Evolutionary conservation across 805 yeast genomes (phyloP), one percentile per base, ranked within the genome.

Genomic region (Lachancea cidri): DNA sequence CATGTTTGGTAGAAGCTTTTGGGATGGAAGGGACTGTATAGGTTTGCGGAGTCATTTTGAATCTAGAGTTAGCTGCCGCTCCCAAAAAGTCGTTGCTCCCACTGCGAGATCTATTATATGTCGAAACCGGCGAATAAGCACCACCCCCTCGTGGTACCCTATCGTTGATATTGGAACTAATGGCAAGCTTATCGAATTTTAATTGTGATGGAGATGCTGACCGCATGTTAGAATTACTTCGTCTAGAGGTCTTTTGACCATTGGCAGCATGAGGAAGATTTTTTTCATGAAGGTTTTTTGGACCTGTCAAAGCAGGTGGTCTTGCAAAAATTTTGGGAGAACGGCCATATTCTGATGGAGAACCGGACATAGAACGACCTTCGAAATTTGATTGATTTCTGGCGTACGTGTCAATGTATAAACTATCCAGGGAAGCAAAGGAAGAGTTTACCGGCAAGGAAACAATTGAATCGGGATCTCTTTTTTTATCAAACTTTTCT

Each of bases 401-500:
- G 3, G 65, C 71, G 45, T 71, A 69, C 44, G 71, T 74, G 39
- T 77, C 83, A 49, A 77, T 73, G 54, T 81, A 79, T 44, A 76
- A 72, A 56, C 88, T 79, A 53, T 81, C 88, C 54, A 84, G 64
- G 0, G 89, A 83, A 1, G 91, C 91, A 67, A 82, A 83, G 46
- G 88, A 81, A 32, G 84, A 85, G 46, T 77, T 81, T 13, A 81
- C 67, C 0, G 86, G 86, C 30, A 83, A 58, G 4, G 83, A 74
- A 31, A 84, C 84, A 29, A 79, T 72, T n/a, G 82, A 76, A 35
- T 50, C 47, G 32, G 53, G 46, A 15, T 52, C 52, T 15, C 53
- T 49, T 32, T 42, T 49, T 11, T 45, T 39, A 29, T 55, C 59
- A 38, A 55, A 57, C 18, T 46, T 47, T 17, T 46, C 45, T 15